Conservation (phyloP, 352 stramenopile genomes). For the Pythium vanterpoolii region DNA sequence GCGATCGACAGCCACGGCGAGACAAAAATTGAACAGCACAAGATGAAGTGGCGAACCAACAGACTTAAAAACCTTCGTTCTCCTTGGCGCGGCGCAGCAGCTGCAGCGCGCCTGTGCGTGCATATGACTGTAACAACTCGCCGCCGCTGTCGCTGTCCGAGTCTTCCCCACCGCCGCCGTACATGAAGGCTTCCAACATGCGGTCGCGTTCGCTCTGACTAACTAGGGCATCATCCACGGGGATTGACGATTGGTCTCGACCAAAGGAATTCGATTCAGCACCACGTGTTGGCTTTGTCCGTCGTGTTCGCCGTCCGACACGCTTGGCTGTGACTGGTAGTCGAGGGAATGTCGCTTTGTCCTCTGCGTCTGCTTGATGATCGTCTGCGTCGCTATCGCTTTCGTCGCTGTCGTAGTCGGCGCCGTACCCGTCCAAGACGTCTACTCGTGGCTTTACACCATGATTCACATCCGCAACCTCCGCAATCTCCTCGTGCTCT, state of each 20-base stretch:
- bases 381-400: slow-evolving; percentile 23
- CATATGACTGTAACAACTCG: slow-evolving; percentile 53
- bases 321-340: neutral
- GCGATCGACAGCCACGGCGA: too few species aligned
- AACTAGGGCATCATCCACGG: neutral
- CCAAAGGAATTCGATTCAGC: neutral
- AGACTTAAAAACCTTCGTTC: slow-evolving; percentile 59
- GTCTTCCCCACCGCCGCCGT: slow-evolving; percentile 5
- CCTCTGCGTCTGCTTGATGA: slow-evolving; percentile 14
- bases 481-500: too few species aligned
- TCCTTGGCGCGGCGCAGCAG: slow-evolving; percentile 67
- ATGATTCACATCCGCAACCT: neutral
- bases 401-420: slow-evolving; percentile 64
- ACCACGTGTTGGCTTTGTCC: neutral
- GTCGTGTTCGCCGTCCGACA: slow-evolving; percentile 8
- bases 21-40: neutral
- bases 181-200: slow-evolving; percentile 21
- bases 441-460: neutral
- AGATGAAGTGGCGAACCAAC: neutral
- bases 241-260: neutral
- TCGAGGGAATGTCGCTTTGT: slow-evolving; percentile 11
- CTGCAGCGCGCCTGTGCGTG: slow-evolving; percentile 56
- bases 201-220: slow-evolving; percentile 12
- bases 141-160: slow-evolving; percentile 17
- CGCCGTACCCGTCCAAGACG: slow-evolving; percentile 44